Evolutionary conservation across 352 stramenopile species (phyloP).

Genomic region (Phytophthora quininea): DNA sequence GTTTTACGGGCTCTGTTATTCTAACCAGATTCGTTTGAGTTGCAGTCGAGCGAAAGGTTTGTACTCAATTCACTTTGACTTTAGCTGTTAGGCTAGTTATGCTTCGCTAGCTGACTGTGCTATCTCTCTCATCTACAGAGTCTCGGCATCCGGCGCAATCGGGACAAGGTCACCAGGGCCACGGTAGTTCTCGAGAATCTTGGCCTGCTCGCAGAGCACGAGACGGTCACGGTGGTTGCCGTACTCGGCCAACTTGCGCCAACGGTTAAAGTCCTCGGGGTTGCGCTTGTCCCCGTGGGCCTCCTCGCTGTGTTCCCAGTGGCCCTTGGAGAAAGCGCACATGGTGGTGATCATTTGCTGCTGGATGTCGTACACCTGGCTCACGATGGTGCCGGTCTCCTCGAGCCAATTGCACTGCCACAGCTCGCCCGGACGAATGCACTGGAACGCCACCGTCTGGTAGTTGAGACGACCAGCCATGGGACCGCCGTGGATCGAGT

Average conservation of each 20-base stretch:
- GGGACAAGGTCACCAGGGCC: slow-evolving; percentile 35
- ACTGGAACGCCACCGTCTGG: slow-evolving; percentile 43
- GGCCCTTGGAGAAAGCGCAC: slow-evolving; percentile 42
- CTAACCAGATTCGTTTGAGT: too few species aligned
- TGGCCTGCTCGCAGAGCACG: slow-evolving; percentile 40
- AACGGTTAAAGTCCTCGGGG: slow-evolving; percentile 37
- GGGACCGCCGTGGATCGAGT: slow-evolving; percentile 42
- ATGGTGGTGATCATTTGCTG: slow-evolving; percentile 44
- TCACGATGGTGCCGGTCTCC: slow-evolving; percentile 40
- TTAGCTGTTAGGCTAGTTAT: too few species aligned
- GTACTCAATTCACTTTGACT: too few species aligned
- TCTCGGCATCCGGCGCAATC: slow-evolving; percentile 37
- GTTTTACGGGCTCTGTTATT: too few species aligned
- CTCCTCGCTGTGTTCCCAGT: slow-evolving; percentile 36
- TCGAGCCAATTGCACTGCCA: slow-evolving; percentile 48
- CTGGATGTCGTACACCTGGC: slow-evolving; percentile 41
- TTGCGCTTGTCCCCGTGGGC: slow-evolving; percentile 46
- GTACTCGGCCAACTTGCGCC: slow-evolving; percentile 36
- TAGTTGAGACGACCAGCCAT: slow-evolving; percentile 44
- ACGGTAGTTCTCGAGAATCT: slow-evolving; percentile 36
- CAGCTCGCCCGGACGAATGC: slow-evolving; percentile 39
- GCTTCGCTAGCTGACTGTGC: neutral
- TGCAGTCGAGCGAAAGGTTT: too few species aligned
- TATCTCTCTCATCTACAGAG: slow-evolving; percentile 13
- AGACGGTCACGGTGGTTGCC: slow-evolving; percentile 39